A percentile compares a stretch with the other conserved stretches of the same genome.
phyloP scores from a whole-genome alignment of 2,329 filamentous ascomycete species.

The Setomelanomma holmii region DNA sequence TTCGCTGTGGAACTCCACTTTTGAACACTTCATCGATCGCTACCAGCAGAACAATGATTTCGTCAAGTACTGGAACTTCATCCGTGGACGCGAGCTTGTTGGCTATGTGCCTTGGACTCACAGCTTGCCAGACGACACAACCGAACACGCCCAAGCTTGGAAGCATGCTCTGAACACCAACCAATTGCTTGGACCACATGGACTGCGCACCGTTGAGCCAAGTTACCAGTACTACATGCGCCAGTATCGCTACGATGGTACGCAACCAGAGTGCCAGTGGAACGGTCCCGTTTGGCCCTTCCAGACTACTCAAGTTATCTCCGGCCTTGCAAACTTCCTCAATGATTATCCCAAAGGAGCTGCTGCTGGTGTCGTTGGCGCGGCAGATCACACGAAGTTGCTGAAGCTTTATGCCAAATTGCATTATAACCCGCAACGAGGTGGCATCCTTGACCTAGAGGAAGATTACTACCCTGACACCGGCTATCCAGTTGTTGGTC shows the following conservation, averaged over 20 bases:
- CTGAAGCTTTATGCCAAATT: constrained; percentile 51
- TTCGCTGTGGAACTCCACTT: constrained; percentile 54
- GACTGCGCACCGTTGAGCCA: constrained; percentile 54
- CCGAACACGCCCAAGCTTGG: constrained; percentile 48
- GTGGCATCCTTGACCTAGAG: constrained; percentile 47
- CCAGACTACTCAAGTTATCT: constrained; percentile 52
- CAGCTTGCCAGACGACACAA: constrained; percentile 50
- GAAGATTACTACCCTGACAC: constrained; percentile 56
- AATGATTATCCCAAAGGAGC: constrained; percentile 48
- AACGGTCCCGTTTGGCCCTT: constrained; percentile 56
- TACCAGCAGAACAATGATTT: constrained; percentile 49
- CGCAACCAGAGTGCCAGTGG: constrained; percentile 53
- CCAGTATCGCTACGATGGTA: constrained; percentile 51
- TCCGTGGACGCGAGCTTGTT: constrained; percentile 54
- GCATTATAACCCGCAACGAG: constrained; percentile 47
- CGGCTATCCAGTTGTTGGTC: constrained; percentile 51
- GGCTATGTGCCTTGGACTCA: constrained; percentile 55
- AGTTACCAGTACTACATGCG: constrained; percentile 56
- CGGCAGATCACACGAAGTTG: constrained; percentile 46
- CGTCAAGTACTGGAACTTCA: constrained; percentile 51
- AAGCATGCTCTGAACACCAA: constrained; percentile 45
- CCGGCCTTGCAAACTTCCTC: constrained; percentile 53
- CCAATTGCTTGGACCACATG: constrained; percentile 44
- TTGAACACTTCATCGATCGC: constrained; percentile 55
- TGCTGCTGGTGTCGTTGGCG: constrained; percentile 30